phyloP scores from a whole-genome alignment of 2,329 filamentous ascomycete genomes.

The Fusarium lateritium region DNA sequence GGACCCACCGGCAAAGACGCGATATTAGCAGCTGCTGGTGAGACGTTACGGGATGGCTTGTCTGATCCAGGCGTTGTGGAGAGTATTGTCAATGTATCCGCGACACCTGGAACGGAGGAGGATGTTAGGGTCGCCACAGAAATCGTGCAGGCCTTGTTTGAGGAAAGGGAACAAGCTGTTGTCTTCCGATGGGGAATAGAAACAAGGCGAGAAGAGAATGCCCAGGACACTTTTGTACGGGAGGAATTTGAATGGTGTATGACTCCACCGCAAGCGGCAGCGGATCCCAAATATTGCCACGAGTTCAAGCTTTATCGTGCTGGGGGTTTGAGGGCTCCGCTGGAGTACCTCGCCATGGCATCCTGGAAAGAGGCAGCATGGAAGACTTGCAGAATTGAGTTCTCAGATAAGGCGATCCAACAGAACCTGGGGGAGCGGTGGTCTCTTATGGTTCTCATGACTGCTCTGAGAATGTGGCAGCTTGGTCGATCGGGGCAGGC shows the following conservation, averaged over 20 bases:
- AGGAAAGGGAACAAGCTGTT: constrained; percentile 30
- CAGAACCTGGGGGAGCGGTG: constrained; percentile 31
- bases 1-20: constrained; percentile 34
- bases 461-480: constrained; percentile 41
- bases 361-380: constrained; percentile 41
- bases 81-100: constrained; percentile 38
- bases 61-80: constrained; percentile 30
- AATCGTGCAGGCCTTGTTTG: constrained; percentile 34
- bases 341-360: constrained; percentile 34
- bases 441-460: constrained; percentile 40
- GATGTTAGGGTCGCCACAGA: constrained; percentile 32
- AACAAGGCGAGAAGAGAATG: constrained; percentile 20
- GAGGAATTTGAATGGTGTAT: constrained; percentile 41
- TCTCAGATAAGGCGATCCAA: constrained; percentile 28
- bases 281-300: constrained; percentile 35
- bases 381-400: constrained; percentile 42
- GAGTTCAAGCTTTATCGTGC: constrained; percentile 41
- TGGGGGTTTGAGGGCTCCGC: constrained; percentile 32
- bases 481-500: constrained; percentile 41
- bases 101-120: constrained; percentile 24
- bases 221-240: constrained; percentile 24
- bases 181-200: constrained; percentile 39
- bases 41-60: constrained; percentile 26
- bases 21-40: constrained; percentile 36
- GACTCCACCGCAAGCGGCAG: constrained; percentile 25